These are phyloP conservation scores for Ochromonas danica DNA, from an alignment of 108 stramenopile species.

Conservation along the genomic window DNA sequence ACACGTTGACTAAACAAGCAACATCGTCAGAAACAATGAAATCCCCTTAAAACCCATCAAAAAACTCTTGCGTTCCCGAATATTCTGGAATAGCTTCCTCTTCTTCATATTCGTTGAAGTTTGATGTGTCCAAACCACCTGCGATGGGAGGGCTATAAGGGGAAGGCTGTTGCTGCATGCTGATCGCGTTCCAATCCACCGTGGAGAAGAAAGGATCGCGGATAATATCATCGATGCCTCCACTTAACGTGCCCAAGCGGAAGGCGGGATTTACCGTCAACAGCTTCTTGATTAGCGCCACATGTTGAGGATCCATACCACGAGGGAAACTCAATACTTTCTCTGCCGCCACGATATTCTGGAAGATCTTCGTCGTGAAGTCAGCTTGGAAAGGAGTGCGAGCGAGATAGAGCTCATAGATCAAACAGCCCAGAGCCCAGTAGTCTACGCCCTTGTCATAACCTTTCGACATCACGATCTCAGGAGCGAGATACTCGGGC, in stretches of 20 bases:
- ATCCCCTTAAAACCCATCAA: constrained; percentile 56
- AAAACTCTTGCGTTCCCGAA: constrained; percentile 47
- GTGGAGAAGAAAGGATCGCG: constrained; percentile 53
- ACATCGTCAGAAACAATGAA: too few species aligned
- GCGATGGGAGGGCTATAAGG: constrained; percentile 91
- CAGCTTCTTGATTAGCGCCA: constrained; percentile 51
- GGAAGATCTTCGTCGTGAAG: constrained; percentile 61
- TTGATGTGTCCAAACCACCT: constrained; percentile 84
- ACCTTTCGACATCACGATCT: constrained; percentile 71
- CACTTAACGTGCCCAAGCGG: constrained; percentile 53
- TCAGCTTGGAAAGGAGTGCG: constrained; percentile 60
- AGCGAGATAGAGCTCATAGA: constrained; percentile 47
- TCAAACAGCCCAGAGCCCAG: constrained; percentile 63
- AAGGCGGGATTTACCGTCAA: constrained; percentile 53
- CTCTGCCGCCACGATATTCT: constrained; percentile 56
- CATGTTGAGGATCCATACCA: constrained; percentile 42
- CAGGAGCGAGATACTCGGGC: constrained; percentile 68
- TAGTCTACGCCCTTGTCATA: constrained; percentile 61
- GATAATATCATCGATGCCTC: constrained; percentile 47
- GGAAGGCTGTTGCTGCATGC: constrained; percentile 69
- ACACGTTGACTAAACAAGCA: too few species aligned
- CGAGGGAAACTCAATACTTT: constrained; percentile 44
- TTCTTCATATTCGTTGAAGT: constrained; percentile 96
- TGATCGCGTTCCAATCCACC: constrained; percentile 57
- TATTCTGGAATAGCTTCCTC: constrained; percentile 66